Evolutionary conservation across 768 basidiomycete species (phyloP), one percentile per base, ranked within the genome.

Genomic region (Pulveroboletus sp.): DNA sequence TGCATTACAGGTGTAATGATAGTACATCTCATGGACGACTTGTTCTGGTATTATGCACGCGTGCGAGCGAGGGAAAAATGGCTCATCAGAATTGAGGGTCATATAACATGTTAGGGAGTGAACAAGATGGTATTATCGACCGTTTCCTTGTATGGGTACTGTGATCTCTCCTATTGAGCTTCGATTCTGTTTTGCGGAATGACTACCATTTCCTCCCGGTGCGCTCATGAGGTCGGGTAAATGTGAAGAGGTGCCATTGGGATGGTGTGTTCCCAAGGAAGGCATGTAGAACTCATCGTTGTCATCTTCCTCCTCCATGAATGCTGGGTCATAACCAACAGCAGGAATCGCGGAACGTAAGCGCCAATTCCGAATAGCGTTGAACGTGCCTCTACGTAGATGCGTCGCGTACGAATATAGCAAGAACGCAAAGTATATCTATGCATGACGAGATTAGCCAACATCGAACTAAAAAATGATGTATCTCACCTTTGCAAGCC

Each of bases 391-490:
- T 60, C 86, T 86, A 39, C 93, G 89, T 46, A 98, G 84, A 67
- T 97, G 96, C 2, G 81, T 75, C 4, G 93, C 93, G 67, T 89
- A 97, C 13, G 95, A 97, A 69, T 98, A 99, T 28, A 98, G 72
- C 49, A 93, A 69, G 37, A 88, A 71, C 39, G 87, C 86, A 68
- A 99, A 93, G 74, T 96, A 99, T 49, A 95, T 75, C 95, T 97
- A 50, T 38, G 17, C 14, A 18, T n/a, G 33, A 28, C 33, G 50
- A 39, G 42, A 33, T 37, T 41, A 57, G 15, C 30, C 33, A 53
- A 37, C 6, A 31, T 54, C 40, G 40, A 38, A 13, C 33, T 24
- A 21, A n/a, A 42, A 18, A 31, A 46, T 24, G 18, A 21, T 26
- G n/a, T 8, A 4, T 26, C 81, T 55, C 53, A 93, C 94, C 82